Evolutionary conservation across 345 rosid genomes (phyloP).

Genomic region (Eucalyptus grandis): DNA sequence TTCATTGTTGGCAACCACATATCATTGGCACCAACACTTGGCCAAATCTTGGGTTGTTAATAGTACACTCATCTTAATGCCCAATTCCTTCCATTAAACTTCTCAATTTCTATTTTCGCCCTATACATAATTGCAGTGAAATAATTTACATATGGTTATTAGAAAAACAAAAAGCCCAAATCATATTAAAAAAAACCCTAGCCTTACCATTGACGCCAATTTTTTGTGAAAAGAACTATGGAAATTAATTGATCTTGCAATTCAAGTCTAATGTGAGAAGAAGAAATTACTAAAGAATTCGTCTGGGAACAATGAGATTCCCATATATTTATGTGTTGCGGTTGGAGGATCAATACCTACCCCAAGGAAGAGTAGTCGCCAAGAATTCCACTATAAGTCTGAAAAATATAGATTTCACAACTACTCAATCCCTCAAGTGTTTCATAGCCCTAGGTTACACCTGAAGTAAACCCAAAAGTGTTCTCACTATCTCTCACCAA

Average conservation of each 20-base stretch:
- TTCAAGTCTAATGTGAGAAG: background rate
- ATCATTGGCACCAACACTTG: background rate
- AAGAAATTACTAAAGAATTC: background rate
- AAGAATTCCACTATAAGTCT: background rate
- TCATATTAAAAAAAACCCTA: background rate
- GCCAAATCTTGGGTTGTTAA: background rate
- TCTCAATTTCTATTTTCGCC: background rate
- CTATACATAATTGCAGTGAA: background rate
- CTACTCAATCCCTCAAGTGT: background rate
- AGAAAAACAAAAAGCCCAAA: background rate
- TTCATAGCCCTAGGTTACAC: background rate
- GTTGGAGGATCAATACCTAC: background rate
- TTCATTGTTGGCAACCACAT: background rate
- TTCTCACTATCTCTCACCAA: background rate
- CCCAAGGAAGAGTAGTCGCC: fast-evolving
- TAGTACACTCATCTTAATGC: background rate
- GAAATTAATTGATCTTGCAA: background rate
- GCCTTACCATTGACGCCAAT: background rate
- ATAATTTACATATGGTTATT: background rate
- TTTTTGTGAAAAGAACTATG: background rate
- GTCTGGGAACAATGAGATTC: background rate
- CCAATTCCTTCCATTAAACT: background rate
- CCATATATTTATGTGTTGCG: background rate
- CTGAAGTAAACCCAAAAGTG: background rate
- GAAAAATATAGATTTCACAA: background rate